Conservation (phyloP, 208 protist species). For the Angomonas deanei region DNA sequence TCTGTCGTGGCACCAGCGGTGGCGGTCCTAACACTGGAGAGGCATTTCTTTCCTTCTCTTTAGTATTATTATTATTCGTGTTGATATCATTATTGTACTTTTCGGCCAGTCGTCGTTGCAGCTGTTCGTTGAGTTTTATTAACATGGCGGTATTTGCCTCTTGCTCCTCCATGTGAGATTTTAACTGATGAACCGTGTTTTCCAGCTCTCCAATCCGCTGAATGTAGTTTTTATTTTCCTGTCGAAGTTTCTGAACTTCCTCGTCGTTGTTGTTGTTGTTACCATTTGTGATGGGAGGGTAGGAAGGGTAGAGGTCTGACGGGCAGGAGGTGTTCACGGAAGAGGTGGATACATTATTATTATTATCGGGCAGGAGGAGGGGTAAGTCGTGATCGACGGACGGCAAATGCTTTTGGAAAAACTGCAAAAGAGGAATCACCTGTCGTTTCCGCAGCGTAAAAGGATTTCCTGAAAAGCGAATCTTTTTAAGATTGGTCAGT, state of each 20-base stretch:
- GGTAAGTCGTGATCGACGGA: too few relatives aligned
- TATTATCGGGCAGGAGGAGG: too few relatives aligned
- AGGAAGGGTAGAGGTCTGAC: neutral
- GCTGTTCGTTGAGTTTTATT: constrained; percentile 14
- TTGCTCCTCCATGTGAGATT: constrained; percentile 3
- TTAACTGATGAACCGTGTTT: constrained; percentile 10
- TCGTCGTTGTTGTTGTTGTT: constrained; percentile 1
- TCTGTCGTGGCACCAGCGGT: neutral
- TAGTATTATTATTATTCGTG: neutral
- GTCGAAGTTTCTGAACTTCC: constrained; percentile 13
- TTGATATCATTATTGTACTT: neutral
- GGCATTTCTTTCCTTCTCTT: too few relatives aligned
- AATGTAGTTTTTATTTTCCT: constrained; percentile 24
- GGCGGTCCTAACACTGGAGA: neutral
- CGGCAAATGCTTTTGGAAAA: too few relatives aligned
- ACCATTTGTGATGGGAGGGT: neutral
- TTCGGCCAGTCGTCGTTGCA: constrained; percentile 4
- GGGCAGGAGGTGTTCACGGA: constrained; percentile 1
- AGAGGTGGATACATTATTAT: too few relatives aligned
- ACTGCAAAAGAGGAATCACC: too few relatives aligned
- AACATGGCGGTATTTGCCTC: constrained; percentile 5
- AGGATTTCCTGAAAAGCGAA: constrained; percentile 60
- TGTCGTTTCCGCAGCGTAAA: constrained; percentile 38
- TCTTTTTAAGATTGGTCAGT: constrained; percentile 19
- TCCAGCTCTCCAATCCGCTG: constrained; percentile 13